Conservation (phyloP, 176 grass and related monocot genomes). For the Musa troglodytarum region DNA sequence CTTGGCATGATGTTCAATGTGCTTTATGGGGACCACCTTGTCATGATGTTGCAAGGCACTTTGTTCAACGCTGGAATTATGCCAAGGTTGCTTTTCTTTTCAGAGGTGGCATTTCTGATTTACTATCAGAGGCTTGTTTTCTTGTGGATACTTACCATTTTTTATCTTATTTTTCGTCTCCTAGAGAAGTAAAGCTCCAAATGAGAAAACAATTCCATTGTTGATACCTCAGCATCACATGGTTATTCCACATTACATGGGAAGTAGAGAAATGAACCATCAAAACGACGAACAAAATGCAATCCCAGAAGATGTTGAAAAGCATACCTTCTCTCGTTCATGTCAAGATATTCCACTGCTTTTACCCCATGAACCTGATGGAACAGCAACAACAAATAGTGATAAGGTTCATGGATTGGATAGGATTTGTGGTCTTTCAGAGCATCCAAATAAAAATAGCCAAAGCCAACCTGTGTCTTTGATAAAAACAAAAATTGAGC, state of each 20-base stretch:
- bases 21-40: slow-evolving; percentile 72
- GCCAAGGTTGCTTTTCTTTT: slow-evolving; percentile 46
- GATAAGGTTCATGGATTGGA: slow-evolving; percentile 25
- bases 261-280: slow-evolving; percentile 32
- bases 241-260: slow-evolving; percentile 90
- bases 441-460: slow-evolving; percentile 23
- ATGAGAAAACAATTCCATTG: slow-evolving; percentile 72
- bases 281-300: slow-evolving; percentile 20
- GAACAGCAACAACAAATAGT: slow-evolving; percentile 25
- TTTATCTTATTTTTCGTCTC: slow-evolving; percentile 16
- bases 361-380: slow-evolving; percentile 49
- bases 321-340: slow-evolving; percentile 29
- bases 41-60: slow-evolving; percentile 71
- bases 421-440: slow-evolving; percentile 20
- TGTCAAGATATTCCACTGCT: slow-evolving; percentile 77
- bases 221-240: slow-evolving; percentile 84
- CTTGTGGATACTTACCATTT: not conserved
- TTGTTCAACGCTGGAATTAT: slow-evolving; percentile 90
- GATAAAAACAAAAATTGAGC: slow-evolving; percentile 33
- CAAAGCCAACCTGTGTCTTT: slow-evolving; percentile 26
- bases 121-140: slow-evolving; percentile 1
- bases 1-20: slow-evolving; percentile 90
- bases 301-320: slow-evolving; percentile 31
- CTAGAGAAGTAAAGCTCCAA: slow-evolving; percentile 76
- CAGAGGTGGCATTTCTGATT: not conserved